Base-by-base conservation (phyloP, 768 basidiomycete species). In the Macrolepiota fuliginosa region DNA sequence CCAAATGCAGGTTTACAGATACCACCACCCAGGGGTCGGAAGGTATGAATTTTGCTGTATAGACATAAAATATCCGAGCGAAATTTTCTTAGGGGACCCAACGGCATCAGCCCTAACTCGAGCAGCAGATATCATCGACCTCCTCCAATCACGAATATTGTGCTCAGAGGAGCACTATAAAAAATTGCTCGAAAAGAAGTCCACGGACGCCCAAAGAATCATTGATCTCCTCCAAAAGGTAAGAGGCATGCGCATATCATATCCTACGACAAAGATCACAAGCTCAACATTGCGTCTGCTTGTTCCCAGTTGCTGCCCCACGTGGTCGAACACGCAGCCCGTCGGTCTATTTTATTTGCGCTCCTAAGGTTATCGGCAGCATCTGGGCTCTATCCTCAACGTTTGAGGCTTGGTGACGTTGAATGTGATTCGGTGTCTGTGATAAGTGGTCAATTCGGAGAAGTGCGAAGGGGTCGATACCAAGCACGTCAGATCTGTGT, bases 381-480 rank as follows among this genome's bases (percentile, higher is more conserved):
- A n/a, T 47, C 55, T 5, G 10, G 29, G 12, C 37, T 51, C 10
- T 62, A 58, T 39, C 62, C 62, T 24, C n/a, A 45, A 32, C 57
- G 56, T 17, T 42, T 62, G n/a, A 57, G 56, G 13, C 47, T 62
- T n/a, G 6, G 25, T 12, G 24, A 57, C 25, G 47, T 62, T 25
- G 35, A 47, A 37, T n/a, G 24, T n/a, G 62, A 47, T 22, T 9
- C 42, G 4, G 25, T 22, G 12, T 46, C 62, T 37, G 42, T 58
- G n/a, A 39, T 55, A 4, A 42, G 37, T 9, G 61, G 61, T 22
- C 53, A 62, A 17, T 62, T 62, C 22, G 61, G 61, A 12, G 61
- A 62, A 32, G 39, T 62, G 11, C 56, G 40, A 19, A 55, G 49
- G 47, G 61, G 61, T 19, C 29, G 22, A 46, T 56, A 45, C 22